Evolutionary conservation across 1,284 basidiomycete species (phyloP).

Genomic region (Vanrija humicola): DNA sequence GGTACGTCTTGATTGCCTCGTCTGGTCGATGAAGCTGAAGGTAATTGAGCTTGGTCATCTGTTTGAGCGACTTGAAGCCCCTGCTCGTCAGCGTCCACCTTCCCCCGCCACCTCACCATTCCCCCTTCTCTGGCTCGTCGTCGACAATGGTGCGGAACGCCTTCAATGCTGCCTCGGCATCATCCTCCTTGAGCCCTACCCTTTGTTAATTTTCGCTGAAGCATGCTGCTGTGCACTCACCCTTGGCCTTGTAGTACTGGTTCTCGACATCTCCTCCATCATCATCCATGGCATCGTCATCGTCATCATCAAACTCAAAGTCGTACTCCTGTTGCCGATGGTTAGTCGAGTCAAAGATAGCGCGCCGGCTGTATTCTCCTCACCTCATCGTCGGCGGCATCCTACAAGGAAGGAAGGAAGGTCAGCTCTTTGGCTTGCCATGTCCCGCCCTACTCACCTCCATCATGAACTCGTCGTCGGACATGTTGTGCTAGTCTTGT

Average conservation of each 20-base stretch:
- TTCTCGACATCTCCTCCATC: slow-evolving; percentile 94
- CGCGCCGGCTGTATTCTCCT: background rate
- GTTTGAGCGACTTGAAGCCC: slow-evolving; percentile 99
- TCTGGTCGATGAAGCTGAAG: slow-evolving; percentile 70
- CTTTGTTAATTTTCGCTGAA: background rate
- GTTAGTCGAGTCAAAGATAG: background rate
- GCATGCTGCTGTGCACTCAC: slow-evolving; percentile 53
- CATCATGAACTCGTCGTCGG: slow-evolving; percentile 52
- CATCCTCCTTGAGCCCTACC: slow-evolving; percentile 84
- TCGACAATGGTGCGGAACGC: slow-evolving; percentile 84
- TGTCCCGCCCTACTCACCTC: slow-evolving; percentile 32
- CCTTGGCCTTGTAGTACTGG: slow-evolving; percentile 96
- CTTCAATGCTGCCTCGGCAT: slow-evolving; percentile 79
- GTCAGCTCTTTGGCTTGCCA: slow-evolving; percentile 14
- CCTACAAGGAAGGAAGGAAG: slow-evolving; percentile 22
- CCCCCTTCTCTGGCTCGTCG: slow-evolving; percentile 82
- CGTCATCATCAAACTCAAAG: slow-evolving; percentile 88
- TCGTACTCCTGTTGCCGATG: slow-evolving; percentile 70
- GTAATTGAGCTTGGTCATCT: slow-evolving; percentile 93
- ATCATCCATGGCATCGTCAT: slow-evolving; percentile 63
- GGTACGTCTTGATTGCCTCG: slow-evolving; percentile 83
- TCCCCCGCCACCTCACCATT: slow-evolving; percentile 61
- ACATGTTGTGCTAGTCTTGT: slow-evolving; percentile 32
- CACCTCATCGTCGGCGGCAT: slow-evolving; percentile 49
- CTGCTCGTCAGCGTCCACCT: slow-evolving; percentile 51